Evolutionary conservation across 2,329 filamentous ascomycete species (phyloP), one percentile per base, ranked within the genome.

Genomic region (Trichoderma brevicompactum): DNA sequence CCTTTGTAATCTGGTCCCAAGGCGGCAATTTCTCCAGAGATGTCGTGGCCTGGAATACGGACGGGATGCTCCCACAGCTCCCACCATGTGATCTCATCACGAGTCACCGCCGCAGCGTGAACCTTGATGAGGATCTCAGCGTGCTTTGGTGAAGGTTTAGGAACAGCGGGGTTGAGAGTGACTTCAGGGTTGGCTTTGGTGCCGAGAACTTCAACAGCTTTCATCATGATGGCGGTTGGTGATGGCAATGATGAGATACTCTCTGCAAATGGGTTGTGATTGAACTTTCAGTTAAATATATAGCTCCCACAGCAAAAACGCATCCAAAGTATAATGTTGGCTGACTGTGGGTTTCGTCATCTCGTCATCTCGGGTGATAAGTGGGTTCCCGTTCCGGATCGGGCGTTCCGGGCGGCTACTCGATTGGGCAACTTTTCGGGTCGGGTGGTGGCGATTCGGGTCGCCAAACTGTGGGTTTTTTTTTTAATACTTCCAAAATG

Each of bases 11-110:
- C 44, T 0, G 73, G 68, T 0, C 73, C 73, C 1, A 78, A 55
- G 0, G 67, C 68, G 2, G 61, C 66, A n/a, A 79, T 65, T 5
- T 68, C 65, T 19, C 77, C 77, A 2, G 77, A 77, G 17, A 79
- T 65, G 32, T 79, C 77, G 49, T 77, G 76, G 0, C 77, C 77
- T 0, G 77, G 77, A 12, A 79, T 73, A 3, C 72, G 70, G 17
- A 64, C 49, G 1, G 72, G 62, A 0, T 70, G 72, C 2, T 68
- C 48, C 65, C 77, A 78, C 0, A 77, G 53, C 4, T 77, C 77
- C 1, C 68, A 69, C 77, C 77, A 79, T 1, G 69, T 64, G 2
- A 76, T 53, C 38, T 79, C 77, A 56, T 77, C 75, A 23, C 71
- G 74, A 0, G 76, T 79, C 52, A 79, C 64, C 2, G 74, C 76